Base-by-base conservation (phyloP, 345 rosid genomes). In the Gossypium ekmanianum region DNA sequence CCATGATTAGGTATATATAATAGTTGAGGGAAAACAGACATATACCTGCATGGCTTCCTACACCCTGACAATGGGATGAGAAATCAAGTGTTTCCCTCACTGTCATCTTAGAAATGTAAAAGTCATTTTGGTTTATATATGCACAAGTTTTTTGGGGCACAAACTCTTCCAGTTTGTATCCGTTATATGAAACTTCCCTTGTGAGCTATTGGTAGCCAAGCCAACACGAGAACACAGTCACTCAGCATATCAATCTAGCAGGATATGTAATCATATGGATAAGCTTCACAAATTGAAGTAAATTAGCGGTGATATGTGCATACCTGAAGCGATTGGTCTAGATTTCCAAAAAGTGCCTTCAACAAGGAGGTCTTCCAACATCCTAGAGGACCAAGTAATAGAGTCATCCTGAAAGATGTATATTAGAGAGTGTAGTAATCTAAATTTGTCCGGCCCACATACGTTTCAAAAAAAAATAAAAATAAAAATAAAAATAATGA, bases 351-450 rank as follows among this genome's bases (percentile, higher is more conserved):
- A 63, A 92, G 92, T 0, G 94, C 89, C 80, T 86, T 81, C 17
- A 92, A 78, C 41, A 90, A 74, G 22, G 91, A 80, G 54, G 91
- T 86, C 80, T 92, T 92, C 34, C 97, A 93, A 80, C 94, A 88
- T 22, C 97, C 93, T 54, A 93, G 97, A 43, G 94, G 94, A 41
- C 97, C 97, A 72, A 92, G 93, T 75, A 92, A 72, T 52, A 92
- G 65, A 58, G 94, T 86, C 84, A 90, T 84, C 77, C 97, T 92
- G 85, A 66, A 48, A 50, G 18, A 68, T 18, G 26, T 20, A 56
- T 13, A 68, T 68, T 22, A 68, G 56, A 6, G 2, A 27, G 29
- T 20, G 20, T 20, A 20, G 20, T 20, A 20, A 20, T 20, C 20
- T 20, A 20, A 20, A 20, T 20, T 20, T 20, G 20, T 20, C 20